These are phyloP conservation scores for Candida tropicalis DNA, from an alignment of 1,139 yeast genomes.

Conservation along the genomic window DNA sequence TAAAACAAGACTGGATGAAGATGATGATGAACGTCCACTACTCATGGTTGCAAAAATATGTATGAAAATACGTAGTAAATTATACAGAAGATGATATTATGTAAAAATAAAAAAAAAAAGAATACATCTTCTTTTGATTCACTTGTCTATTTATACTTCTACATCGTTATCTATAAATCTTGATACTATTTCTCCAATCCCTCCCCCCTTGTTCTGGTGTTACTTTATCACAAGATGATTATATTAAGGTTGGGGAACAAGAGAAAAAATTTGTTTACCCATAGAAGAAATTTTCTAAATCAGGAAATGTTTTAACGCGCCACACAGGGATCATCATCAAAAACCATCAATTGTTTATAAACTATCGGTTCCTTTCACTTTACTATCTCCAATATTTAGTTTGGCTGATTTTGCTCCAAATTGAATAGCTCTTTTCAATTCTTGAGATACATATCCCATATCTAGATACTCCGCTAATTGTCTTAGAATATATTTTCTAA, in stretches of 20 bases:
- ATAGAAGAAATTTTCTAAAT: slow-evolving; percentile 2
- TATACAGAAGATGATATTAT: too few relatives aligned
- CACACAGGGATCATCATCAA: background rate
- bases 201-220: background rate
- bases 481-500: slow-evolving; percentile 67
- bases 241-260: slow-evolving; percentile 1
- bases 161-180: slow-evolving; percentile 5
- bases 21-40: slow-evolving; percentile 1
- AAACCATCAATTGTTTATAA: background rate
- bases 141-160: background rate
- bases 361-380: slow-evolving; percentile 62
- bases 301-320: slow-evolving; percentile 5
- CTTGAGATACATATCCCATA: slow-evolving; percentile 61
- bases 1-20: slow-evolving; percentile 9
- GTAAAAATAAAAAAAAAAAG: background rate
- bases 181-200: background rate
- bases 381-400: slow-evolving; percentile 74
- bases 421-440: slow-evolving; percentile 93
- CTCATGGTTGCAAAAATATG: slow-evolving; percentile 4
- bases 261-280: background rate
- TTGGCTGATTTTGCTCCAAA: slow-evolving; percentile 96
- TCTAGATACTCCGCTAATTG: slow-evolving; percentile 57
- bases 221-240: slow-evolving; percentile 9
- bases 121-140: background rate
- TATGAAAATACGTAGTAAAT: too few relatives aligned